Evolutionary conservation across 2,329 filamentous ascomycete species (phyloP).

Genomic region (Aureobasidium sp.): DNA sequence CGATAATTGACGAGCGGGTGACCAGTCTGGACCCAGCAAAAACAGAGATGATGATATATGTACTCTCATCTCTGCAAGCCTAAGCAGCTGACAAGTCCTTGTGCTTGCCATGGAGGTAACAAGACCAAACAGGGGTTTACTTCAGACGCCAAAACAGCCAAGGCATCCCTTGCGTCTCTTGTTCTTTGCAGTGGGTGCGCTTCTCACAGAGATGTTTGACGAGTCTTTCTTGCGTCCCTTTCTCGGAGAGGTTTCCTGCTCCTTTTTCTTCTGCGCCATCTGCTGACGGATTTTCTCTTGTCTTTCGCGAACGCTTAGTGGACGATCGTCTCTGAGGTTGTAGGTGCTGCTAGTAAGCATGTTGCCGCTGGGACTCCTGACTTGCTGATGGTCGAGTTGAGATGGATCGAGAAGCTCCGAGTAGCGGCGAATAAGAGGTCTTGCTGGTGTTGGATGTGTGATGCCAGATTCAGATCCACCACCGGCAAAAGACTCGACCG

Average conservation of each 20-base stretch:
- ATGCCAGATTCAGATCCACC: constrained; percentile 15
- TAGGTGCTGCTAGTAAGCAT: constrained; percentile 23
- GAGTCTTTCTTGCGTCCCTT: not conserved
- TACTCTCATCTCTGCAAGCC: not conserved
- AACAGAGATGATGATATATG: not conserved
- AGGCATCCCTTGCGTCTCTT: not conserved
- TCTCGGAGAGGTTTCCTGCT: not conserved
- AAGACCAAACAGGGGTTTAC: not conserved
- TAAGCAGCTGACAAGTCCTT: not conserved
- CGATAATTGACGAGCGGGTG: not conserved
- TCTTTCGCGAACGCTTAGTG: constrained; percentile 30
- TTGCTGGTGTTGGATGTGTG: constrained; percentile 21
- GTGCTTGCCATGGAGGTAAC: not conserved
- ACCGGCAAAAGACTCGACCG: not conserved
- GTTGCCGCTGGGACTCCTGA: constrained; percentile 29
- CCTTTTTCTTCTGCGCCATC: not conserved
- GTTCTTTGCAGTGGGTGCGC: not conserved
- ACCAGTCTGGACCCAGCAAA: not conserved
- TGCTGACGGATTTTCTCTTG: constrained; percentile 27
- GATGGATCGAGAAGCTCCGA: constrained; percentile 27
- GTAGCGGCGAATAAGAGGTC: constrained; percentile 19
- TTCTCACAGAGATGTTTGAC: not conserved
- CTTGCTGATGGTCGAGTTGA: constrained; percentile 20
- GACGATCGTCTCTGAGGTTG: constrained; percentile 25
- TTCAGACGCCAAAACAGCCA: constrained; percentile 9